A percentile compares a stretch with the other conserved stretches of the same genome.
Evolutionary conservation across 768 basidiomycete species (phyloP).

Genomic region (Galerina sulciceps): DNA sequence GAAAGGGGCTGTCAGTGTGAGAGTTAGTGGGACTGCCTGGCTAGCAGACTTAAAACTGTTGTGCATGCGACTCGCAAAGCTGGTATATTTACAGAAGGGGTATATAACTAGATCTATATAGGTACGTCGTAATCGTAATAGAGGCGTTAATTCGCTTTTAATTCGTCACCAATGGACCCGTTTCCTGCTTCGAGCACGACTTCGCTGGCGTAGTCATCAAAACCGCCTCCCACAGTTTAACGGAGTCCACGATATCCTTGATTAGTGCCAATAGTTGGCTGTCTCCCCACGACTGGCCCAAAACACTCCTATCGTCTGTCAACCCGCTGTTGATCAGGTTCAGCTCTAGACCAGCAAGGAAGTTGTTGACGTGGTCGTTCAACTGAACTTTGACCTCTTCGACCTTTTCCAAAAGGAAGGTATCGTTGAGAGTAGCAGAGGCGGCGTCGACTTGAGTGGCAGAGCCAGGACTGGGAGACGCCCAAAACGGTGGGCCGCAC

Average conservation of each 20-base stretch:
- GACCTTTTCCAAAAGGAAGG: background rate
- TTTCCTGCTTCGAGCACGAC: background rate
- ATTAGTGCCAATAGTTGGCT: constrained; percentile 7
- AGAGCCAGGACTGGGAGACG: background rate
- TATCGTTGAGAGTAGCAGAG: background rate
- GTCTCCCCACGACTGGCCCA: constrained; percentile 12
- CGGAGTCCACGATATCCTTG: constrained; percentile 8
- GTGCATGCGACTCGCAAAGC: too few relatives aligned
- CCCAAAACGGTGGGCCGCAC: constrained; percentile 22
- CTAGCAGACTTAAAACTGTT: too few relatives aligned
- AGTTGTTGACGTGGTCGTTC: constrained; percentile 12
- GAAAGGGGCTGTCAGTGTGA: too few relatives aligned
- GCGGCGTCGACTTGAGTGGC: background rate
- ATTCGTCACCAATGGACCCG: background rate
- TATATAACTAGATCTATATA: too few relatives aligned
- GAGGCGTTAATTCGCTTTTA: background rate
- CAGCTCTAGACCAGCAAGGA: constrained; percentile 13
- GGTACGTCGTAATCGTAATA: too few relatives aligned
- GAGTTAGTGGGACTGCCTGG: too few relatives aligned
- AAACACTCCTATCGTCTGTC: constrained; percentile 10
- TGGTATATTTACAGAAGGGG: too few relatives aligned
- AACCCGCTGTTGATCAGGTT: constrained; percentile 9
- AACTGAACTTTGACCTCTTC: background rate
- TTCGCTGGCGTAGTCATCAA: constrained; percentile 3
- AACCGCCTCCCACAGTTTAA: constrained; percentile 17